Conservation (phyloP, 352 stramenopile species). For the Globisporangium camurandrum region DNA sequence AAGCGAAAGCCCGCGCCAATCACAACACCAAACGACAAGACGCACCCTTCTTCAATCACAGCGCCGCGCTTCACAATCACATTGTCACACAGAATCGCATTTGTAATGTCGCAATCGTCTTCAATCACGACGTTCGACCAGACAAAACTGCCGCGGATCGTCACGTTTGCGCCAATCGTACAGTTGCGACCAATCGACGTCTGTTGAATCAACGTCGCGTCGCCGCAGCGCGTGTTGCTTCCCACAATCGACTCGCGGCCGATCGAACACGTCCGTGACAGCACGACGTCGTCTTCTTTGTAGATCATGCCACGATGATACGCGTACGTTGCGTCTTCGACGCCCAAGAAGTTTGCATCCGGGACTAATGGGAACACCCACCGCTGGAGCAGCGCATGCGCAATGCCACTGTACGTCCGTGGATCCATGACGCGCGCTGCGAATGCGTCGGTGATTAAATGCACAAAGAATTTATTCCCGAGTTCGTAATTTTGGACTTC, state of each 20-base stretch:
- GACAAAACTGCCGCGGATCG: constrained; percentile 67
- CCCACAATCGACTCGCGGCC: constrained; percentile 72
- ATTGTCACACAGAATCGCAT: constrained; percentile 81
- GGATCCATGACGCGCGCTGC: constrained; percentile 92
- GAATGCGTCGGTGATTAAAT: constrained; percentile 91
- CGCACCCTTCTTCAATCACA: constrained; percentile 57
- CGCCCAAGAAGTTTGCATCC: constrained; percentile 83
- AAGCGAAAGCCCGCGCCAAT: constrained; percentile 71
- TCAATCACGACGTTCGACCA: constrained; percentile 81
- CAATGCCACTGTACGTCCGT: constrained; percentile 90
- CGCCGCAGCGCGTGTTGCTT: constrained; percentile 38
- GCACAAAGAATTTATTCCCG: constrained; percentile 94
- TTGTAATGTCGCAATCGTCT: constrained; percentile 62
- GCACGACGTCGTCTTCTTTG: constrained; percentile 59
- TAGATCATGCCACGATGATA: constrained; percentile 82
- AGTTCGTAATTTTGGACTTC: constrained; percentile 97
- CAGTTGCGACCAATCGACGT: constrained; percentile 70
- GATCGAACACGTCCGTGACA: constrained; percentile 61
- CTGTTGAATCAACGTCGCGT: constrained; percentile 45
- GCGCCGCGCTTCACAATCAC: constrained; percentile 67
- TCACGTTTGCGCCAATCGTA: constrained; percentile 60
- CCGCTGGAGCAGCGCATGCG: constrained; percentile 89
- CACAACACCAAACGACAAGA: constrained; percentile 77
- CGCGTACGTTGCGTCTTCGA: constrained; percentile 50
- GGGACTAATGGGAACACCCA: constrained; percentile 96